Evolutionary conservation across 805 yeast species (phyloP), one percentile per base, ranked within the genome.

Genomic region (Cyberlindnera bimundalis): DNA sequence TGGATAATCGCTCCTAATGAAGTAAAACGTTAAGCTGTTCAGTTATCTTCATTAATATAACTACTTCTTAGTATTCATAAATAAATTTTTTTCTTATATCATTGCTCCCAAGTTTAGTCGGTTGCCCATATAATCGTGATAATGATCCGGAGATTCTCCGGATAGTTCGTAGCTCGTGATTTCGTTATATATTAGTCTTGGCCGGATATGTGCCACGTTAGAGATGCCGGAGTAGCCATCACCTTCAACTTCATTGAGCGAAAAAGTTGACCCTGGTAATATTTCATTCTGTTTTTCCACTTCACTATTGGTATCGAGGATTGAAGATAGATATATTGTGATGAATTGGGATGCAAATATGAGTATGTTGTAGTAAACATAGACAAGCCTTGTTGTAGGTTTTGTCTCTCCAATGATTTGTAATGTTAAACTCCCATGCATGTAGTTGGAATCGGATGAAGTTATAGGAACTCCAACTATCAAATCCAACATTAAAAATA

Each of bases 161-260:
- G 33, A 4, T 28, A 27, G 10, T 29, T 34, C n/a, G 16, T 56
- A 51, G n/a, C 44, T 37, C 36, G 25, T 42, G 7, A 64, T 50
- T n/a, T 44, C 49, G 5, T 53, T 35, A 18, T 58, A 53, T 2
- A 65, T 54, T 5, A 44, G 42, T 6, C 51, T 20, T 8, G 71
- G 70, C 37, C 65, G 62, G 5, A 73, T 54, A 19, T 55, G 56
- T 7, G 66, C 60, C 2, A 70, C 56, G 15, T 54, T 45, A 1
- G 68, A 58, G 20, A 64, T 55, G 0, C 79, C 79, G 31, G 69
- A 68, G 45, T 64, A 70, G 1, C 78, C 79, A 50, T 74, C 77
- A 28, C 62, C 61, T 37, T 48, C 54, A 2, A 44, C 43, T 19
- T 49, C 48, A 37, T 39, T 44, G 12, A 48, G 19, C 6, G 55